Evolutionary conservation across 1,139 yeast species (phyloP), one percentile per base, ranked within the genome.

Genomic region (Suhomyces ambrosiae): DNA sequence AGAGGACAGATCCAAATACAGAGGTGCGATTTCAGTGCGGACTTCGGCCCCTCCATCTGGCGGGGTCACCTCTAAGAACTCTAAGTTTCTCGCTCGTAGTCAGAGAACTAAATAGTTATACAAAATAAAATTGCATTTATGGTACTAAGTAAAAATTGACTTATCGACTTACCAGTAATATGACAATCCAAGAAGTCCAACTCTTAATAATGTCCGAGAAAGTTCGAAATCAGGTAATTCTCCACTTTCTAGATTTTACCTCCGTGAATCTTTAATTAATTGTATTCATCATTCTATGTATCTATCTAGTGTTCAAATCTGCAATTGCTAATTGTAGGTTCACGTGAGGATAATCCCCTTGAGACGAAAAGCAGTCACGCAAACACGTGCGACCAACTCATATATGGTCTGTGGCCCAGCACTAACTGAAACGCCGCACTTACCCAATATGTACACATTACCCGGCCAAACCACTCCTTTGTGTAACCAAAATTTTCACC

Each of bases 51-150:
- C 32, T 5, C 29, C 33, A 22, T 28, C 38, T 35, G 33, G 35
- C 27, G 56, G 54, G 10, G 57, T 71, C 11, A 70, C 74, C 2
- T 52, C 68, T 11, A 55, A 64, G 61, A 71, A 69, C 49, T 69
- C 76, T 8, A 71, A 71, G 46, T 58, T 71, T 29, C 54, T 71
- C 33, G 74, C 76, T 13, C 50, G 76, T 47, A 69, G 74, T 44
- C 61, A 59, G 26, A 57, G 75, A 46, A 66, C 63, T 42, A 66
- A 65, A 50, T 65, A 51, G 29, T 18, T 18, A 6, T 18, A 18
- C 8, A 18, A 18, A 18, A 8, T 18, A 6, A 18, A n/a, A 18
- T 18, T 18, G 21, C 21, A 18, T 18, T 18, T 18, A 6, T 18
- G 21, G 14, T 14, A 12, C 12, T 8, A 7, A 23, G 6, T 7